Evolutionary conservation across 768 basidiomycete species (phyloP).

Genomic region (Leucocoprinus birnbaumii): DNA sequence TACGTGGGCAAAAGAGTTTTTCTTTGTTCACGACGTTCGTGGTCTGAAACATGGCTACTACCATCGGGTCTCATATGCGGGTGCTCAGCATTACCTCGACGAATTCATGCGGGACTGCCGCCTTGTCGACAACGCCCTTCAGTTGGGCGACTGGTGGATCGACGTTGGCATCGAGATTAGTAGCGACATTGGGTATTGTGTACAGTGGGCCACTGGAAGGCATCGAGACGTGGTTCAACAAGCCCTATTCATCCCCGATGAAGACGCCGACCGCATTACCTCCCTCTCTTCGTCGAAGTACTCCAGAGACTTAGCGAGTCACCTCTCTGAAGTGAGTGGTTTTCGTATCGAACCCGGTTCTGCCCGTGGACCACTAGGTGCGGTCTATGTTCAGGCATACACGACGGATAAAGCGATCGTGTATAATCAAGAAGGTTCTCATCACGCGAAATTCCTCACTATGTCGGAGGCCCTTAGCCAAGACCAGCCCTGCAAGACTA

Average conservation of each 20-base stretch:
- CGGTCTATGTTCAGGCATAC: no score
- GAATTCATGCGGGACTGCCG: not conserved
- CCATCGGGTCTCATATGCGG: not conserved
- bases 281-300: conserved; percentile 11
- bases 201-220: conserved; percentile 14
- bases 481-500: no score
- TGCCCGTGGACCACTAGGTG: no score
- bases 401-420: no score
- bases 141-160: conserved; percentile 17
- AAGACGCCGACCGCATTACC: conserved; percentile 6
- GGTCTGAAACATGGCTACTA: conserved; percentile 12
- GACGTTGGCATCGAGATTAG: conserved; percentile 21
- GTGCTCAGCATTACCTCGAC: not conserved
- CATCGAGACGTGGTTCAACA: not conserved
- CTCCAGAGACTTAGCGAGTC: no score
- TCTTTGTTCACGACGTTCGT: conserved; percentile 11
- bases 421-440: no score
- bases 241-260: not conserved
- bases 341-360: no score
- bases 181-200: conserved; percentile 1
- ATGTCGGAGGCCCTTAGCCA: no score
- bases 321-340: no score
- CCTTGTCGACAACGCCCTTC: not conserved
- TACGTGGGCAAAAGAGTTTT: conserved; percentile 4
- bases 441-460: no score